Evolutionary conservation across 2,329 filamentous ascomycete genomes (phyloP).

Genomic region (Arthrobotrys sphaeroides): DNA sequence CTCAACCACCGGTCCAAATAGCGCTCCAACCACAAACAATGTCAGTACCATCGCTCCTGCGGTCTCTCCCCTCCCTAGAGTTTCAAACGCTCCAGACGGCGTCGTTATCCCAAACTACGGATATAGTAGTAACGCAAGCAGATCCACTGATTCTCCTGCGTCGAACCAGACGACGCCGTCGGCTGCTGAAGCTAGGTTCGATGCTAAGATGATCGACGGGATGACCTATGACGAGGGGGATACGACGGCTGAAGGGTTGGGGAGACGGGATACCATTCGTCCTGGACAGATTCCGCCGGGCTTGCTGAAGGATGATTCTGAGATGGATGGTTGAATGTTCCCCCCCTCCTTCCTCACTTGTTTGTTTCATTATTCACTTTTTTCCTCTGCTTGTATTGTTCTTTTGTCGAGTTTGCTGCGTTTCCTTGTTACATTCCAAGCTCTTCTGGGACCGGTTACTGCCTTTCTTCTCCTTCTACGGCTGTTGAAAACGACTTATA

Average conservation of each 20-base stretch:
- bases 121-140: conserved; percentile 26
- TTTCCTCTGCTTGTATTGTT: not conserved
- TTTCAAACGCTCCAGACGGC: conserved; percentile 44
- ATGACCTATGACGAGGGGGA: conserved; percentile 58
- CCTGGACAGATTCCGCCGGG: conserved; percentile 48
- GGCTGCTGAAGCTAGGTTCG: conserved; percentile 54
- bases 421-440: too few relatives aligned
- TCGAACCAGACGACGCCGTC: conserved; percentile 55
- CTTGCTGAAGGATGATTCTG: conserved; percentile 25
- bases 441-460: too few relatives aligned
- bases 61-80: conserved; percentile 43
- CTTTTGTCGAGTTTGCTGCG: not conserved
- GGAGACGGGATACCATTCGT: conserved; percentile 49
- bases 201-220: conserved; percentile 57
- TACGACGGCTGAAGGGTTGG: conserved; percentile 40
- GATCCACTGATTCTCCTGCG: conserved; percentile 50
- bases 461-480: too few relatives aligned
- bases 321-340: conserved; percentile 1
- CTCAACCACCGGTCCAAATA: conserved; percentile 14
- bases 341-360: not conserved
- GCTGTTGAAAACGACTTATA: too few relatives aligned
- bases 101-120: conserved; percentile 36
- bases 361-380: not conserved
- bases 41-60: conserved; percentile 52
- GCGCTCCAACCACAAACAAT: conserved; percentile 13